Conservation (phyloP, 768 basidiomycete genomes). For the Calocybe gangraenosa region DNA sequence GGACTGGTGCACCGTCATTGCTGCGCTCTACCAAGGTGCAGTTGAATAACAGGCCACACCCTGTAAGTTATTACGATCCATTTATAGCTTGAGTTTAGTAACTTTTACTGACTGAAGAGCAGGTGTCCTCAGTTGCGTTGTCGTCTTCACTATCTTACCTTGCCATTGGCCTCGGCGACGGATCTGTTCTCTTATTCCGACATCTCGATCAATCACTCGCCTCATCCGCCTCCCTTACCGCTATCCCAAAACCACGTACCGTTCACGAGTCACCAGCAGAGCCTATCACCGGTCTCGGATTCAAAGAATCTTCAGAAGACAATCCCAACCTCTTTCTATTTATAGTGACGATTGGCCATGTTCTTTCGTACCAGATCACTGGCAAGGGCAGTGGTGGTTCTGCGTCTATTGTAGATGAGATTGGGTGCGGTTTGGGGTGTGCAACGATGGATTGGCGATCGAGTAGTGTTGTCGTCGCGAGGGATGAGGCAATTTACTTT, state of each 20-base stretch:
- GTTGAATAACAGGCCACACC: slow-evolving; percentile 72
- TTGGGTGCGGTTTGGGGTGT: slow-evolving; percentile 82
- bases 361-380: slow-evolving; percentile 71
- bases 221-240: slow-evolving; percentile 61
- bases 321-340: slow-evolving; percentile 59
- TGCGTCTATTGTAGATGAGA: slow-evolving; percentile 75
- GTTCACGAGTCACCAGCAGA: slow-evolving; percentile 83
- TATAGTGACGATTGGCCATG: slow-evolving; percentile 84
- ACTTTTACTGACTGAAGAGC: slow-evolving; percentile 11
- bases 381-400: slow-evolving; percentile 66
- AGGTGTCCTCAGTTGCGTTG: slow-evolving; percentile 79
- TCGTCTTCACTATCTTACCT: slow-evolving; percentile 78
- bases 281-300: slow-evolving; percentile 90
- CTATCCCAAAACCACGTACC: slow-evolving; percentile 81
- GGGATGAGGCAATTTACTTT: slow-evolving; percentile 89
- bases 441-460: slow-evolving; percentile 72
- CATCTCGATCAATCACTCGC: slow-evolving; percentile 89
- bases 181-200: slow-evolving; percentile 86
- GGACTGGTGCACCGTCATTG: slow-evolving; percentile 54
- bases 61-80: slow-evolving; percentile 37
- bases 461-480: slow-evolving; percentile 77
- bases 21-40: slow-evolving; percentile 77
- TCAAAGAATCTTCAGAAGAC: slow-evolving; percentile 58
- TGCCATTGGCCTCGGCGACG: slow-evolving; percentile 92
- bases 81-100: neutral